Evolutionary conservation across 2,329 filamentous ascomycete genomes (phyloP).

Genomic region (Alternaria atra): DNA sequence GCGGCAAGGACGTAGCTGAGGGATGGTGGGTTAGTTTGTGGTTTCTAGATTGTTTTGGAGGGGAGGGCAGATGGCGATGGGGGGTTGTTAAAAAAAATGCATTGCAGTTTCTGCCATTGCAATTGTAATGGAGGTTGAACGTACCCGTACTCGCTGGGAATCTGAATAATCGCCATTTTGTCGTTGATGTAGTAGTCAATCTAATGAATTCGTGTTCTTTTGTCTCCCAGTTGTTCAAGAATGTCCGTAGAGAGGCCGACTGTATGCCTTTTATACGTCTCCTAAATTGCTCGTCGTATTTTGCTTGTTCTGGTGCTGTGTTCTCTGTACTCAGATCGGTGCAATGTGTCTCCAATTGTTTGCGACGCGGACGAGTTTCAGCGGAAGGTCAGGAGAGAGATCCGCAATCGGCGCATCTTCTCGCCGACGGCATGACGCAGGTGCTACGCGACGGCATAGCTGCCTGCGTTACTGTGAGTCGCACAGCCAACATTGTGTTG

Average conservation of each 20-base stretch:
- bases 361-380: constrained; percentile 37
- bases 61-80: neutral
- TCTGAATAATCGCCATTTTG: constrained; percentile 32
- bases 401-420: constrained; percentile 23
- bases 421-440: constrained; percentile 15
- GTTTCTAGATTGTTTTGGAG: neutral
- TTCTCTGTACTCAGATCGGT: neutral
- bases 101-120: neutral
- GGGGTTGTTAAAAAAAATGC: neutral
- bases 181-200: constrained; percentile 3
- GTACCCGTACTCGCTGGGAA: constrained; percentile 46
- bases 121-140: constrained; percentile 10
- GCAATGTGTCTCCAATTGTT: constrained; percentile 1
- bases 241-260: neutral
- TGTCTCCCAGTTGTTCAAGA: neutral
- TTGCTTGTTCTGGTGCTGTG: neutral
- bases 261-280: neutral
- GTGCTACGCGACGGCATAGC: neutral
- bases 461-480: neutral
- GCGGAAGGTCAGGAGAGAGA: constrained; percentile 14
- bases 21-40: constrained; percentile 16
- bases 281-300: neutral
- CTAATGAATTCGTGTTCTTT: neutral
- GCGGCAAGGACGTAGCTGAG: constrained; percentile 65
- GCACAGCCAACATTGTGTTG: neutral